Evolutionary conservation across 345 rosid species (phyloP), one percentile per base, ranked within the genome.

Genomic region (Fremontodendron californicum): DNA sequence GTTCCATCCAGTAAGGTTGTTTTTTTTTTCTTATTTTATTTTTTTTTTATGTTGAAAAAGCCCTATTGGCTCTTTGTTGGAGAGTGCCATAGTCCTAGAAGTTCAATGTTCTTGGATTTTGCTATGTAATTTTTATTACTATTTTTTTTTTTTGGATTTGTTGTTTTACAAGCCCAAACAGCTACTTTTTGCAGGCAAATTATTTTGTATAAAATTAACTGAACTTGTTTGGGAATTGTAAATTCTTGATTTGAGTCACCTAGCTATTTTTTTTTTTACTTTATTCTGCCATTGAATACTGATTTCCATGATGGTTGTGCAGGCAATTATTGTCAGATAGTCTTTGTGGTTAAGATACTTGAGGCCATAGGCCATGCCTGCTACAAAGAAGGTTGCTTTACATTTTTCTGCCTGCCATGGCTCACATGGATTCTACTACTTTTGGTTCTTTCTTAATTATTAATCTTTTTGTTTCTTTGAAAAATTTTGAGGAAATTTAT

Each of bases 311-410:
- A 58, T 58, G 49, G 35, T 73, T 40, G 29, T 73, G 76, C 10
- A 58, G 77, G 67, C 37, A 57, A 60, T 58, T 74, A 9, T 37
- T 6, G 67, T 58, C 23, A 7, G 60, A 25, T 74, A 58, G 3
- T 42, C 51, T 39, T 7, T 60, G 65, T 27, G 67, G 76, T 73
- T 57, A 40, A 6, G 15, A 35, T 15, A 40, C 15, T 12, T 18
- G 37, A 58, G 66, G 9, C 67, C 67, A 74, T 74, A 58, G 66
- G 9, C 67, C 67, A 74, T 74, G 77, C 77, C 77, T 25, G 77
- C 77, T 21, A 57, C 65, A 40, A 74, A 74, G 67, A 42, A 74
- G 77, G 77, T 74, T 58, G 9, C 6, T 35, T 35, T 58, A 4
- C 35, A 12, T 58, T 27, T 23, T 52, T 9, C 35, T 60, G 64